Conservation (phyloP, 1,284 basidiomycete genomes). For the Butyriboletus regius region DNA sequence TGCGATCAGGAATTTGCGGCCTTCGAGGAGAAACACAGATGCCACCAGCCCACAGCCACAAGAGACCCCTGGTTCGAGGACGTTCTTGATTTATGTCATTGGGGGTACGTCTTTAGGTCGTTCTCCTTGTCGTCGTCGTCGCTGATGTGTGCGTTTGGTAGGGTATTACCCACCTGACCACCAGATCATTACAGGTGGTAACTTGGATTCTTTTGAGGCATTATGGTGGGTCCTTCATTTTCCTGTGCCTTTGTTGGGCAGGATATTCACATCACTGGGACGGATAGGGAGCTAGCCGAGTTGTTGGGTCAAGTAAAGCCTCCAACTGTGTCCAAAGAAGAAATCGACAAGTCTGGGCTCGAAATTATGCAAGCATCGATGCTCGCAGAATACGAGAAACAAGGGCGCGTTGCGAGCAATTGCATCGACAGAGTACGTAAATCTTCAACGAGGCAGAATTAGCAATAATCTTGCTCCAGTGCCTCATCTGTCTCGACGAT, state of each 20-base stretch:
- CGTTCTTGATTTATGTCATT: conserved; percentile 75
- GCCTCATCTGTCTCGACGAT: conserved; percentile 77
- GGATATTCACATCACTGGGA: conserved; percentile 4
- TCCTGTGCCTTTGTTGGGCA: background rate
- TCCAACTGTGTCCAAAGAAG: conserved; percentile 69
- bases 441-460: background rate
- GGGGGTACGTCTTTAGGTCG: conserved; percentile 44
- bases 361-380: conserved; percentile 57
- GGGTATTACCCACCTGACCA: conserved; percentile 84
- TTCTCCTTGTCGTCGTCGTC: background rate
- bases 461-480: conserved; percentile 35
- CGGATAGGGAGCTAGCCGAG: conserved; percentile 63
- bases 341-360: conserved; percentile 74
- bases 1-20: conserved; percentile 50
- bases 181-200: conserved; percentile 70
- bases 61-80: conserved; percentile 50
- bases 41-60: conserved; percentile 21
- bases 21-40: conserved; percentile 34
- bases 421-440: conserved; percentile 65
- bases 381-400: conserved; percentile 49
- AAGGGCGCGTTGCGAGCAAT: conserved; percentile 63
- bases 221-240: conserved; percentile 47
- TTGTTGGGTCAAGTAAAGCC: conserved; percentile 71
- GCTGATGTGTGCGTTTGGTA: conserved; percentile 21
- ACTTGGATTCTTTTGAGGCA: conserved; percentile 71